Conservation (phyloP, 2,329 filamentous ascomycete genomes). For the Alternaria ethzedia region DNA sequence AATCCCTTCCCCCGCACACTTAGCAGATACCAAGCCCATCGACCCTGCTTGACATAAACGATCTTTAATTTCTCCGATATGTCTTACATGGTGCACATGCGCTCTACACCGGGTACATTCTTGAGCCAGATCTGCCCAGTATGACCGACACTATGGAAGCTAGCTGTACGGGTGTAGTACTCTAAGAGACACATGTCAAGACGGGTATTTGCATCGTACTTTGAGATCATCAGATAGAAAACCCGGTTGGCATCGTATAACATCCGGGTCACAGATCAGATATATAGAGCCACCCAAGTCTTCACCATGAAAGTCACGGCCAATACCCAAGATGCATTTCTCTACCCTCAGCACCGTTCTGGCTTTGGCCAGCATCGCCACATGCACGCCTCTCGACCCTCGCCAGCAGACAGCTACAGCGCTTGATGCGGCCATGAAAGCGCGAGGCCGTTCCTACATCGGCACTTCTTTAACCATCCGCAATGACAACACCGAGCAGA, state of each 20-base stretch:
- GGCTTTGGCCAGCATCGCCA: conserved; percentile 23
- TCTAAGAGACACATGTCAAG: conserved; percentile 18
- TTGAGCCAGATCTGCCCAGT: not conserved
- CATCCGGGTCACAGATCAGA: not conserved
- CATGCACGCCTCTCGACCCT: conserved; percentile 20
- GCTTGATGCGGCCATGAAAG: conserved; percentile 29
- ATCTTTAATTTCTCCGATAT: conserved; percentile 20
- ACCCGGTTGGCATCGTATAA: not conserved
- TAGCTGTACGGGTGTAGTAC: conserved; percentile 9
- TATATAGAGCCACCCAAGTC: not conserved
- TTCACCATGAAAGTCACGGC: not conserved
- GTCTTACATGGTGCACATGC: not conserved
- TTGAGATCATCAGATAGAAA: not conserved
- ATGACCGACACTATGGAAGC: not conserved
- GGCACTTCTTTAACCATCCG: conserved; percentile 47
- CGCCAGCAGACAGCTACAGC: conserved; percentile 25
- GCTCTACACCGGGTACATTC: not conserved
- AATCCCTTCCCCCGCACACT: not conserved
- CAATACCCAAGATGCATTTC: conserved; percentile 25
- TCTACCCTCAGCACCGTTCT: conserved; percentile 24
- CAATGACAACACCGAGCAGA: conserved; percentile 37
- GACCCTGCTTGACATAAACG: conserved; percentile 4
- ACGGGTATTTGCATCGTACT: conserved; percentile 14
- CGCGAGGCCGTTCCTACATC: conserved; percentile 42
- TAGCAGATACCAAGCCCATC: not conserved